phyloP scores from a whole-genome alignment of 2,329 filamentous ascomycete species.

The Daldinia eschscholtzii region DNA sequence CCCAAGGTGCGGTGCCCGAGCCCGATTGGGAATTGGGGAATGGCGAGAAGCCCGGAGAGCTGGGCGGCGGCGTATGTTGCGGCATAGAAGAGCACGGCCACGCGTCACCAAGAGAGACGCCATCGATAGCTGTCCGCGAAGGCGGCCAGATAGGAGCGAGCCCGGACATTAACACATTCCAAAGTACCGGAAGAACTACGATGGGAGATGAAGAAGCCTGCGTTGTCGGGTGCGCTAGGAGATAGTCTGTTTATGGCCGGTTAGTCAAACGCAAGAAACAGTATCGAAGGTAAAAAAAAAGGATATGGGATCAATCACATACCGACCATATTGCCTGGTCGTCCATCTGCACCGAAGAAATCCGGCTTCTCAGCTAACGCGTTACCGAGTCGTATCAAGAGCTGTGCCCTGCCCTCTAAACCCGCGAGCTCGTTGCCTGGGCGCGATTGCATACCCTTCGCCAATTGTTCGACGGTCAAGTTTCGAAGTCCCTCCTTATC shows the following conservation, averaged over 20 bases:
- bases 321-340: conserved; percentile 96
- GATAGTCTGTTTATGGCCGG: conserved; percentile 34
- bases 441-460: conserved; percentile 85
- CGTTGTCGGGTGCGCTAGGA: conserved; percentile 80
- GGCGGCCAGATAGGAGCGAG: conserved; percentile 89
- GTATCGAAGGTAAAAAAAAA: background rate
- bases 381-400: conserved; percentile 80
- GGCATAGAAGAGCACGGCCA: conserved; percentile 93
- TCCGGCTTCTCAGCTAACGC: conserved; percentile 82
- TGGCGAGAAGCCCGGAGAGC: conserved; percentile 65
- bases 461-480: conserved; percentile 80
- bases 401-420: conserved; percentile 83
- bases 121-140: conserved; percentile 87
- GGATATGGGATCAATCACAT: conserved; percentile 51
- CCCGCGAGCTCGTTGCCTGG: conserved; percentile 86
- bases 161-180: conserved; percentile 90
- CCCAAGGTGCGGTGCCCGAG: conserved; percentile 63
- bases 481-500: conserved; percentile 83
- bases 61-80: conserved; percentile 55
- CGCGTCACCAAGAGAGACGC: conserved; percentile 88
- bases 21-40: conserved; percentile 58
- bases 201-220: conserved; percentile 90
- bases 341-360: conserved; percentile 84
- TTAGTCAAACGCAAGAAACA: conserved; percentile 44
- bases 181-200: conserved; percentile 86